Evolutionary conservation across 139 green algal genomes (phyloP), one percentile per base, ranked within the genome.

Genomic region (Chlorella vulgaris): DNA sequence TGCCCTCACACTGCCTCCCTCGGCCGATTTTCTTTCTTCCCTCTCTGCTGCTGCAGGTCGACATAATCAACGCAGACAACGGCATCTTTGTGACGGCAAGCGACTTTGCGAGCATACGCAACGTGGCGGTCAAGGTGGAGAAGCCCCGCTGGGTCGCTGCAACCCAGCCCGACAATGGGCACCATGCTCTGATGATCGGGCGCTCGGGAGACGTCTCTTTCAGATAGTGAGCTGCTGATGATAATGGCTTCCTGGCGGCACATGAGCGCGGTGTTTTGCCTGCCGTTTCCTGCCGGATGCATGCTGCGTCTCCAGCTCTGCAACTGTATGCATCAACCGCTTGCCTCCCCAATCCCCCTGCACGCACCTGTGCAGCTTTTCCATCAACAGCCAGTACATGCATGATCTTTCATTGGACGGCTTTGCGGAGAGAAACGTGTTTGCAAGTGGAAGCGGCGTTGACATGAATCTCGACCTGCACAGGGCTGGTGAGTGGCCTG

Each of bases 391-490:
- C 68, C 39, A 39, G n/a, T 75, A 75, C 68, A 60, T 75, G 68
- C 68, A 75, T 39, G 68, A 75, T 40, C 10, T 62, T 1, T 60
- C 38, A 22, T 28, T 76, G 69, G 69, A 76, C 43, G 69, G 69
- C 69, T 76, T 76, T 22, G 36, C 42, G 26, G 50, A 66, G 50
- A 47, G 50, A 4, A 66, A 39, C 21, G 71, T 67, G 71, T 78
- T 78, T 36, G 19, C 50, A 13, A 31, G 50, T 33, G 71, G 50
- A 1, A 10, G 21, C 28, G 71, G 71, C 50, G 31, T 36, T 24
- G 55, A 78, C 50, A 38, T 78, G 50, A 78, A 78, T 50, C 43
- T 78, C 7, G 71, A 78, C 24, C 35, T 24, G 33, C 71, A 78
- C 69, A 42, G 69, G 3, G 69, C 31, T 28, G 71, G 71, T 66